These are phyloP conservation scores for Solanum peruvianum DNA, from an alignment of 257 asterid genomes.

Conservation along the genomic window DNA sequence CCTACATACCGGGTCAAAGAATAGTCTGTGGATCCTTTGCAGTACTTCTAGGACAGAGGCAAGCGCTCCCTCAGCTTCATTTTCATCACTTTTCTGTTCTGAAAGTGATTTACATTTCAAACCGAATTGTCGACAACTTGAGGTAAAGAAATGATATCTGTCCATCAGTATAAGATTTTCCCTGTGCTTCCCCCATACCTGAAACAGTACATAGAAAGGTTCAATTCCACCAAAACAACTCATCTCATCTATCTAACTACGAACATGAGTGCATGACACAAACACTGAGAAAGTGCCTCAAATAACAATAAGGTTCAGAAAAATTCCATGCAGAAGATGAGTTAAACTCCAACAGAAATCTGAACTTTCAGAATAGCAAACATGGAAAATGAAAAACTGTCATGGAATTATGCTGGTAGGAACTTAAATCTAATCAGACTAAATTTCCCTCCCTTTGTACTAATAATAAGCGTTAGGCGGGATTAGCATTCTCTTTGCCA, in stretches of 20 bases:
- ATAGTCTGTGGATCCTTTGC: slow-evolving; percentile 45
- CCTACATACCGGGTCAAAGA: slow-evolving; percentile 40
- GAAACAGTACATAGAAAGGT: background rate
- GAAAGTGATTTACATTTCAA: slow-evolving; percentile 54
- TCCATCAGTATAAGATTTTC: slow-evolving; percentile 85
- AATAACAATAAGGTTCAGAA: background rate
- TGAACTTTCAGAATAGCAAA: background rate
- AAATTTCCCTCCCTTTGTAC: background rate
- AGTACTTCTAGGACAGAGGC: slow-evolving; percentile 57
- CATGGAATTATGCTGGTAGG: background rate
- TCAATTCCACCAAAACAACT: background rate
- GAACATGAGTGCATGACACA: background rate
- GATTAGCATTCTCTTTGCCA: background rate
- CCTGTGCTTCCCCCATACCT: slow-evolving; percentile 86
- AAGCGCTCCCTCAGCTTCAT: slow-evolving; percentile 79
- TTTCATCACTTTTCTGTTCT: slow-evolving; percentile 58
- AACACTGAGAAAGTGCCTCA: background rate
- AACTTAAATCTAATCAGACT: background rate
- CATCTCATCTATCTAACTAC: background rate
- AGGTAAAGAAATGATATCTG: slow-evolving; percentile 76
- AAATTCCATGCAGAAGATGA: background rate
- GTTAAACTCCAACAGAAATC: background rate
- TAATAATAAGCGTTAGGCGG: background rate
- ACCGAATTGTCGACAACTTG: slow-evolving; percentile 82
- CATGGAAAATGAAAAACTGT: background rate